Conservation (phyloP, 129 eudicot species). For the Centella asiatica region DNA sequence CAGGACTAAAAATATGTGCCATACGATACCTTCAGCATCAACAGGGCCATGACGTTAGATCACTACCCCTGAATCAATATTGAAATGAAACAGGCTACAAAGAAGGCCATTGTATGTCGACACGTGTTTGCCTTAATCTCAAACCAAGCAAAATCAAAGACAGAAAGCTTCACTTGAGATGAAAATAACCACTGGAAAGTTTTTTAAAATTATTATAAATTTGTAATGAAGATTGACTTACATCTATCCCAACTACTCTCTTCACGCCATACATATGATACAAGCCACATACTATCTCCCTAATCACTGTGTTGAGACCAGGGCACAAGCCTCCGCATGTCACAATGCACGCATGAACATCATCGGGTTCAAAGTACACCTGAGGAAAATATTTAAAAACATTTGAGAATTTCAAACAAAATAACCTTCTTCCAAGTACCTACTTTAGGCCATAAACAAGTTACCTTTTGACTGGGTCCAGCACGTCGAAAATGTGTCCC, state of each 20-base stretch:
- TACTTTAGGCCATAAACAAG: background rate
- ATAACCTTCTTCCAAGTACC: background rate
- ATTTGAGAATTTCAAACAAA: constrained; percentile 1
- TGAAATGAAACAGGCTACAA: background rate
- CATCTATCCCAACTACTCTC: constrained; percentile 66
- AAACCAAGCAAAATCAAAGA: background rate
- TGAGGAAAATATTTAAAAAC: constrained; percentile 21
- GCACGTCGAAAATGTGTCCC: constrained; percentile 93
- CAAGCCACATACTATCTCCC: constrained; percentile 77
- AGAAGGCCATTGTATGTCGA: background rate
- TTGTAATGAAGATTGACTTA: constrained; percentile 21
- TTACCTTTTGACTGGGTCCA: constrained; percentile 87
- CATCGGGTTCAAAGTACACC: constrained; percentile 77
- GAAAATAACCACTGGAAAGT: background rate
- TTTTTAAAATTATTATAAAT: background rate
- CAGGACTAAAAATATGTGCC: too few species aligned
- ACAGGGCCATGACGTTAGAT: background rate
- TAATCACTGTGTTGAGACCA: constrained; percentile 88
- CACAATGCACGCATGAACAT: constrained; percentile 82
- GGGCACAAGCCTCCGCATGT: constrained; percentile 98
- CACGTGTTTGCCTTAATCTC: background rate
- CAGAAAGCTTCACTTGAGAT: background rate
- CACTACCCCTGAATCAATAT: background rate
- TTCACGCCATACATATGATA: constrained; percentile 81
- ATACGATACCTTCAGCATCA: too few species aligned